Evolutionary conservation across 2,329 filamentous ascomycete species (phyloP).

Genomic region (Monilinia vaccinii-corymbosi): DNA sequence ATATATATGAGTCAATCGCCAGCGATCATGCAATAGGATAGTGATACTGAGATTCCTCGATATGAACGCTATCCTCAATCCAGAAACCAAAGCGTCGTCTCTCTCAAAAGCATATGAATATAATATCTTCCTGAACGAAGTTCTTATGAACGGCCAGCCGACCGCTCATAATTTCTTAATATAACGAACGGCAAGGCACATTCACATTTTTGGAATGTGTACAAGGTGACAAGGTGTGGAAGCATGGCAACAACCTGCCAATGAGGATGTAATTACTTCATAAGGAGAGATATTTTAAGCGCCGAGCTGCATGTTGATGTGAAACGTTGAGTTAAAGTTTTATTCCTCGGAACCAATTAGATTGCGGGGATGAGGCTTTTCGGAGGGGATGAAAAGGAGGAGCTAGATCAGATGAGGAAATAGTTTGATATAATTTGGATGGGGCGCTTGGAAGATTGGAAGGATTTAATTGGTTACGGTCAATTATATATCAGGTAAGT

Average conservation of each 20-base stretch:
- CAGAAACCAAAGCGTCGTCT: background rate
- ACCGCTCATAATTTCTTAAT: constrained; percentile 8
- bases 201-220: background rate
- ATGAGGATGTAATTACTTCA: background rate
- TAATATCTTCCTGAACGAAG: background rate
- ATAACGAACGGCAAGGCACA: constrained; percentile 1
- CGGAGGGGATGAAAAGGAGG: background rate
- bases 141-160: background rate
- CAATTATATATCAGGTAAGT: too few relatives aligned
- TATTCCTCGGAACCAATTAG: background rate
- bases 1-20: constrained; percentile 4
- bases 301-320: constrained; percentile 1
- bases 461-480: background rate
- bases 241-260: background rate
- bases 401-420: background rate
- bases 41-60: background rate
- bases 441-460: background rate
- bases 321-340: background rate
- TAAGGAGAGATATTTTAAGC: background rate
- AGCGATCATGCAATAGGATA: background rate
- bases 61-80: background rate
- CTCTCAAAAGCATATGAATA: background rate
- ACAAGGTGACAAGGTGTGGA: background rate
- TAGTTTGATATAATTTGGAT: background rate
- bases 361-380: background rate